Percentiles rank a stretch among this genome's conserved stretches.
Conservation (phyloP, 805 yeast species). For the Yamadazyma paraphyllophila region DNA sequence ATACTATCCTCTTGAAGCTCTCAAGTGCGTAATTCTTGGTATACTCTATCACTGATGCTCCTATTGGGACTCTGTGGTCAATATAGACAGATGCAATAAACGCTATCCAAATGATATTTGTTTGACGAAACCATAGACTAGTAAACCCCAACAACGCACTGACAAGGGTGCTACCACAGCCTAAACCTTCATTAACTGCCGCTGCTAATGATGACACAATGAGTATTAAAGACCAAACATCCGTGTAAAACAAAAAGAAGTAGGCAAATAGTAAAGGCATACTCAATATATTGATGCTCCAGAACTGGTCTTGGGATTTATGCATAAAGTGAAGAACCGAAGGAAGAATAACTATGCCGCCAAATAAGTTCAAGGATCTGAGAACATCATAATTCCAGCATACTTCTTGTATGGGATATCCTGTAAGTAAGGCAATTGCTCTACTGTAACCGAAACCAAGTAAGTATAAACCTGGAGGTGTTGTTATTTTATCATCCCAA, state of each 20-base stretch:
- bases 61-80: conserved; percentile 36
- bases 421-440: conserved; percentile 20
- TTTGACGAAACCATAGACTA: conserved; percentile 81
- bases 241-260: conserved; percentile 83
- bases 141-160: conserved; percentile 57
- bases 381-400: conserved; percentile 22
- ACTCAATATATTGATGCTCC: conserved; percentile 32
- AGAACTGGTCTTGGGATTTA: conserved; percentile 17
- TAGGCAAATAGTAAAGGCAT: conserved; percentile 75
- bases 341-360: conserved; percentile 59
- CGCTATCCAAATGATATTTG: conserved; percentile 84
- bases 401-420: conserved; percentile 2
- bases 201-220: conserved; percentile 49
- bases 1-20: conserved; percentile 19
- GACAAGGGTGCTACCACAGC: conserved; percentile 15
- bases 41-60: conserved; percentile 14
- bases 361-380: conserved; percentile 58
- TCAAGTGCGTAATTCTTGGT: conserved; percentile 25
- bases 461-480: conserved; percentile 89
- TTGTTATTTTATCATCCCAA: conserved; percentile 91
- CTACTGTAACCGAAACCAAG: conserved; percentile 41
- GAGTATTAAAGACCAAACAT: conserved; percentile 83
- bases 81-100: conserved; percentile 55
- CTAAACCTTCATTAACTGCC: conserved; percentile 15
- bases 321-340: conserved; percentile 27